Percentiles rank a stretch among this genome's conserved stretches.
Evolutionary conservation across 441 rosid genomes (phyloP).

Genomic region (Mallotus repandus): DNA sequence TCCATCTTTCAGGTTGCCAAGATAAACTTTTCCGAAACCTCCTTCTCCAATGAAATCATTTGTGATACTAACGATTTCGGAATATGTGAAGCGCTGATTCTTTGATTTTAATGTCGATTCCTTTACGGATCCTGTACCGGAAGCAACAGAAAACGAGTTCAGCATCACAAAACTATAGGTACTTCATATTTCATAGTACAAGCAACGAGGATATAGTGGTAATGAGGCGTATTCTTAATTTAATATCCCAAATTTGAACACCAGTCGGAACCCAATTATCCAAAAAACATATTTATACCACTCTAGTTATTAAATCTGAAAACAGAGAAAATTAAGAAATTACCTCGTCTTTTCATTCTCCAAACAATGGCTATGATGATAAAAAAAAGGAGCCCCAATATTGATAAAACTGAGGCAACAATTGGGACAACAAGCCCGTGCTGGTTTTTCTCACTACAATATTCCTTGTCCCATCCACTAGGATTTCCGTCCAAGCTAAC

Average conservation of each 20-base stretch:
- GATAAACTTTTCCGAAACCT: conserved; percentile 46
- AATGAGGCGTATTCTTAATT: too few species aligned
- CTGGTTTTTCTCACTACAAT: conserved; percentile 1
- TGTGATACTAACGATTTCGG: conserved; percentile 36
- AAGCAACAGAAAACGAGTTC: too few species aligned
- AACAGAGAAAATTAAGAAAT: not conserved
- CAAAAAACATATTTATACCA: too few species aligned
- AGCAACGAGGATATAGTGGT: too few species aligned
- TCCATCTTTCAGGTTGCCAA: conserved; percentile 30
- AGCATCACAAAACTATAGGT: too few species aligned
- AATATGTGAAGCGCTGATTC: conserved; percentile 26
- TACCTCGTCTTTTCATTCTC: not conserved
- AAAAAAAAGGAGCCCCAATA: not conserved
- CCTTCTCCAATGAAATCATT: conserved; percentile 45
- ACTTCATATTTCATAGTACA: too few species aligned
- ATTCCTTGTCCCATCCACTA: conserved; percentile 1
- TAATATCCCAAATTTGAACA: too few species aligned
- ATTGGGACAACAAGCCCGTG: not conserved
- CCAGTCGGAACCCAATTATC: too few species aligned
- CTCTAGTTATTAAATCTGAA: too few species aligned
- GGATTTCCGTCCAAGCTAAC: conserved; percentile 26
- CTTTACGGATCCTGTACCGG: too few species aligned
- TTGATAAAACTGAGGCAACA: not conserved
- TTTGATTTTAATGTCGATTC: too few species aligned
- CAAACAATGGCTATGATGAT: not conserved